Conservation (phyloP, 2,329 filamentous ascomycete genomes). For the Zymoseptoria pseudotritici region DNA sequence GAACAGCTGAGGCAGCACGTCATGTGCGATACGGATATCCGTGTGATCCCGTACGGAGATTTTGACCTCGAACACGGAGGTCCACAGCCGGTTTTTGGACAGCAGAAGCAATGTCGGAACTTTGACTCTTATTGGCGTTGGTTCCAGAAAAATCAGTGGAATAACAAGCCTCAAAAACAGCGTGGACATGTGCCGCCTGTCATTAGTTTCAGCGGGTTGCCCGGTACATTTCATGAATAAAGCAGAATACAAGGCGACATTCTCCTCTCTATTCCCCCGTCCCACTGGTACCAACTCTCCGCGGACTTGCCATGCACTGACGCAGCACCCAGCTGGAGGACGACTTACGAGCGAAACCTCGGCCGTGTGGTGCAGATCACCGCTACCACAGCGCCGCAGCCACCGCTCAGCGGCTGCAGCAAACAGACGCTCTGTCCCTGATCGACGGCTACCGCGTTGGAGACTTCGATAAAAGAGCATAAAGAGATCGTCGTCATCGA, state of each 20-base stretch:
- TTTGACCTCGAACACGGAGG: background rate
- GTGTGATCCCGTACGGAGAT: background rate
- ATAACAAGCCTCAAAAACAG: background rate
- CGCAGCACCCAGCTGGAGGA: too few relatives aligned
- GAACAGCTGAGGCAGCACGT: background rate
- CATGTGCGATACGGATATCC: background rate
- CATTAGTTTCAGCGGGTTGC: background rate
- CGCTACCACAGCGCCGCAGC: too few relatives aligned
- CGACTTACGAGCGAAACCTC: too few relatives aligned
- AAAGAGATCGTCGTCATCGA: too few relatives aligned
- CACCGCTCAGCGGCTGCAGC: too few relatives aligned
- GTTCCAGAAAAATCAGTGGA: background rate
- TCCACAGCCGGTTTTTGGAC: background rate
- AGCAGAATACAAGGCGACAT: background rate
- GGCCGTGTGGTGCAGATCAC: too few relatives aligned
- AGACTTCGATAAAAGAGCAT: too few relatives aligned
- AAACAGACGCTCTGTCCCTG: too few relatives aligned
- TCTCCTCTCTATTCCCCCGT: background rate
- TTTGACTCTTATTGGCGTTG: background rate
- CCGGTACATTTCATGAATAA: background rate
- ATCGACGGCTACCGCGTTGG: too few relatives aligned
- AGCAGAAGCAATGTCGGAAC: background rate
- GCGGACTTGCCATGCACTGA: too few relatives aligned
- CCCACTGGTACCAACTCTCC: too few relatives aligned
- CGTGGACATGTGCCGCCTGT: background rate